Percentiles rank a stretch among this genome's conserved stretches.
phyloP scores from a whole-genome alignment of 2,329 filamentous ascomycete species.

The Penicillium sp. region DNA sequence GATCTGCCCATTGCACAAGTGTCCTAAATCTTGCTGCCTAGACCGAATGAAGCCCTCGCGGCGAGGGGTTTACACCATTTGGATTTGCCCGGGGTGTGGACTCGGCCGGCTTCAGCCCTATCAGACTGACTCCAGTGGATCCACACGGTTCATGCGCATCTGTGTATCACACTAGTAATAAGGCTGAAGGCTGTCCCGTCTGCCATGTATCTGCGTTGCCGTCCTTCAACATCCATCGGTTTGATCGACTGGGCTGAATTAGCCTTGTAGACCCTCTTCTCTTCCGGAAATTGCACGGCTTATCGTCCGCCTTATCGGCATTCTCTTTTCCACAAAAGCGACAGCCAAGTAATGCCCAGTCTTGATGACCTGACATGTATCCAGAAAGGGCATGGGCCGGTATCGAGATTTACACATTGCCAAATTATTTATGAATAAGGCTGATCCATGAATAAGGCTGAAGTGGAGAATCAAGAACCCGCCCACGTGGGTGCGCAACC shows the following conservation, averaged over 20 bases:
- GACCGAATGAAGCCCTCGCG: not conserved
- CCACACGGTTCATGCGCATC: not conserved
- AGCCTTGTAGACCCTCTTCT: not conserved
- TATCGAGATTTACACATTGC: not conserved
- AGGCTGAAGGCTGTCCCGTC: not conserved
- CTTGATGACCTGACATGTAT: not conserved
- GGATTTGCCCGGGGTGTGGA: not conserved
- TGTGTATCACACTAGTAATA: not conserved
- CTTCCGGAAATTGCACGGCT: not conserved
- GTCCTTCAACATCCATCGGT: not conserved
- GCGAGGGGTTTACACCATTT: not conserved
- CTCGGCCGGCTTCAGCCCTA: not conserved
- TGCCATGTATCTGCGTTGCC: not conserved
- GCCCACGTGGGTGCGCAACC: constrained; percentile 20
- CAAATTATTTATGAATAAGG: not conserved
- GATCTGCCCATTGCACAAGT: not conserved
- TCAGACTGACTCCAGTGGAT: not conserved
- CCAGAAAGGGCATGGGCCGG: not conserved
- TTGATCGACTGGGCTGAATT: not conserved
- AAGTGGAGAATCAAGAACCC: constrained; percentile 2
- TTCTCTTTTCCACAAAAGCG: not conserved
- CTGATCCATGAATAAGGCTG: not conserved
- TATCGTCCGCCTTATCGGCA: not conserved
- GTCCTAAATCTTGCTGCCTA: not conserved
- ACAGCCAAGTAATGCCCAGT: not conserved